These are phyloP conservation scores for Cryptococcus sp. DNA, from an alignment of 1,284 basidiomycete genomes.

Conservation along the genomic window DNA sequence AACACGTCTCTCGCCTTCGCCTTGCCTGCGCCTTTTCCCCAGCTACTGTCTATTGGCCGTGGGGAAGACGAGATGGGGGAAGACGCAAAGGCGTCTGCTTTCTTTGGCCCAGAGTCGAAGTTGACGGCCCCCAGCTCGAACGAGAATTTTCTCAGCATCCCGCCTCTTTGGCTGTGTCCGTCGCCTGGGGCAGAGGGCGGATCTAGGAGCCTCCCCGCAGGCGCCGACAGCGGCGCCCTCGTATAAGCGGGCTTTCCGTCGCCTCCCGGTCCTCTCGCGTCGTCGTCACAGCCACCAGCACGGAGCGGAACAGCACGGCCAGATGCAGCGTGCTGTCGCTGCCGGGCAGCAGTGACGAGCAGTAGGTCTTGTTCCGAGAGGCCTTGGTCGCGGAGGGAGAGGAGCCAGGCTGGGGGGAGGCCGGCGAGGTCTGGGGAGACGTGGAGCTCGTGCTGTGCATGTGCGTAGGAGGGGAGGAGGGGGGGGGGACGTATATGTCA, in stretches of 20 bases:
- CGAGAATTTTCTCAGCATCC: conserved; percentile 12
- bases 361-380: conserved; percentile 39
- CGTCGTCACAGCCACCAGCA: not conserved
- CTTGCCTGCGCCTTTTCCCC: too few relatives aligned
- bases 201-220: not conserved
- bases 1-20: not conserved
- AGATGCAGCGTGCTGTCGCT: conserved; percentile 5
- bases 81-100: too few relatives aligned
- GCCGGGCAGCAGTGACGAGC: conserved; percentile 31
- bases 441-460: conserved; percentile 42
- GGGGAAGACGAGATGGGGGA: not conserved
- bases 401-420: conserved; percentile 38
- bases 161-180: too few relatives aligned
- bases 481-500: not conserved
- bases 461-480: not conserved
- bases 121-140: too few relatives aligned
- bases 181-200: too few relatives aligned
- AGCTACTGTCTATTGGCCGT: not conserved
- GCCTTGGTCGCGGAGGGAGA: conserved; percentile 35
- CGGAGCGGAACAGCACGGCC: not conserved
- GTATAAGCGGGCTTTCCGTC: not conserved
- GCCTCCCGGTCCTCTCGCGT: too few relatives aligned
- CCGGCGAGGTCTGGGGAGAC: conserved; percentile 39
- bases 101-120: too few relatives aligned
- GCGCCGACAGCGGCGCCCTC: conserved; percentile 1